Base-by-base conservation (phyloP, 495 filamentous ascomycete genomes). In the Aspergillus mulundensis region DNA sequence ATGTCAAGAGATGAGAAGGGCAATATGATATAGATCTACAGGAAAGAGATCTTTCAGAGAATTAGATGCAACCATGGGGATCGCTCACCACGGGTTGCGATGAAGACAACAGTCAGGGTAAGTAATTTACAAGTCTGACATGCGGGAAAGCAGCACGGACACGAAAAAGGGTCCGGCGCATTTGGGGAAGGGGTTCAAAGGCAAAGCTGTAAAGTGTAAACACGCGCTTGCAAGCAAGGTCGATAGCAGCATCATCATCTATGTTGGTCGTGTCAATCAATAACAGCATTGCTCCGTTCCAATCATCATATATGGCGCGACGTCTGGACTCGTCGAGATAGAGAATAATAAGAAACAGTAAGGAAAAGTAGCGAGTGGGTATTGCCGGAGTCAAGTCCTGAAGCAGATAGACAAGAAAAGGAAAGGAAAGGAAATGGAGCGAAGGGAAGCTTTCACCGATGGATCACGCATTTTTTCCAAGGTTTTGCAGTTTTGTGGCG, bases 211-310 rank as follows among this genome's bases (percentile, higher is more conserved):
- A 53, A 53, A 54, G 30, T 43, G 36, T 25, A 54, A 50, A 44
- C 32, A 23, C 24, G 41, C 45, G 50, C 56, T 59, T 52, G 45
- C 42, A 54, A 49, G 47, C 38, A 55, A 57, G 41, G 50, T 28
- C 32, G 32, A 36, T 36, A 54, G 56, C 56, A 59, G 56, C 60
- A 63, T 58, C 51, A 53, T 62, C 62, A 53, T 62, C 44, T 65
- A 61, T 64, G 53, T 59, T 61, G 47, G 55, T 65, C 62, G 43
- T 65, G 55, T 65, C 62, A 65, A 45, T 65, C 62, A 65, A 65
- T 65, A 61, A 34, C 62, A 55, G 56, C 61, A 50, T 60, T 58
- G 57, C 57, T 60, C 61, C 62, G 54, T 65, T 62, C 59, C 54
- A 62, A 60, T 65, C 62, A 53, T 65, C 59, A 62, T 57, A 44